Evolutionary conservation across 1,139 yeast species (phyloP).

Genomic region (Candida albicans): DNA sequence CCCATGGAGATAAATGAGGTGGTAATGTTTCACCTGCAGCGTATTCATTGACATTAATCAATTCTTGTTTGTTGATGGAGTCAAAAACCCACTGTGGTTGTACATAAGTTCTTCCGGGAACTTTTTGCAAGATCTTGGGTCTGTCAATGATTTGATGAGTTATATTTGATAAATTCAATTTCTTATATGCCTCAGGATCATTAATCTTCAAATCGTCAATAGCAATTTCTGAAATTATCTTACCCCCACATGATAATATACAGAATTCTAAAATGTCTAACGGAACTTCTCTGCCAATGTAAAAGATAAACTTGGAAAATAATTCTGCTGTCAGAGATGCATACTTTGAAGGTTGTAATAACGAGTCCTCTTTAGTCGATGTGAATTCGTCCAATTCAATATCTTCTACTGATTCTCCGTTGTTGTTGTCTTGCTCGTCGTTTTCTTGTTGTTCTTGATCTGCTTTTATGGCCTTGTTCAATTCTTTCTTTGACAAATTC

Average conservation of each 20-base stretch:
- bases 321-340: slow-evolving; percentile 60
- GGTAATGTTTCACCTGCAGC: slow-evolving; percentile 95
- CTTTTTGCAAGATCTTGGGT: slow-evolving; percentile 74
- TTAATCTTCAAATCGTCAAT: slow-evolving; percentile 66
- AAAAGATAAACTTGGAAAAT: slow-evolving; percentile 76
- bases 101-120: slow-evolving; percentile 87
- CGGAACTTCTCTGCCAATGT: slow-evolving; percentile 93
- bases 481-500: slow-evolving; percentile 43
- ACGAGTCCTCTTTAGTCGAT: slow-evolving; percentile 70
- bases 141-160: slow-evolving; percentile 96
- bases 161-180: slow-evolving; percentile 62
- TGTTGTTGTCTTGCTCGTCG: slow-evolving; percentile 37
- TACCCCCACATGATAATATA: slow-evolving; percentile 85
- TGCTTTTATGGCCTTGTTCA: slow-evolving; percentile 52
- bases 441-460: slow-evolving; percentile 39
- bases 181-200: slow-evolving; percentile 39
- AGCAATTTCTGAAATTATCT: slow-evolving; percentile 81
- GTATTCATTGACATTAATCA: slow-evolving; percentile 75
- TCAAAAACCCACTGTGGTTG: slow-evolving; percentile 99
- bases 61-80: slow-evolving; percentile 73
- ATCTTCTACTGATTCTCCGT: slow-evolving; percentile 44
- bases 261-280: slow-evolving; percentile 87
- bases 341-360: slow-evolving; percentile 75
- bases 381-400: slow-evolving; percentile 65
- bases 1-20: slow-evolving; percentile 99